phyloP scores from a whole-genome alignment of 208 protist genomes.

The Crithidia bombi region DNA sequence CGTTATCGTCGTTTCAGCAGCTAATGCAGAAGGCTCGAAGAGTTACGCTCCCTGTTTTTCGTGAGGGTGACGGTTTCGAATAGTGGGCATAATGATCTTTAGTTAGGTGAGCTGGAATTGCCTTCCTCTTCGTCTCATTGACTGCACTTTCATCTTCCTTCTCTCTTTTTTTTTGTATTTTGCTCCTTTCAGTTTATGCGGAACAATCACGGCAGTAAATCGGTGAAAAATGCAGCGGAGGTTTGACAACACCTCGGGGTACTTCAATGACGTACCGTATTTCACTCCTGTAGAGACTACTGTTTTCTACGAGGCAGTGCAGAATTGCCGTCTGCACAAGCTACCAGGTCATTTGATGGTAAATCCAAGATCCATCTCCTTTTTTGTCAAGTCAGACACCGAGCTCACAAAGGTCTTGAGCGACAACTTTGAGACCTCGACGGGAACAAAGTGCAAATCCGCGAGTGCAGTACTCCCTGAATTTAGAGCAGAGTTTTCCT shows the following conservation, averaged over 20 bases:
- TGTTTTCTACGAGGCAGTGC: constrained; percentile 64
- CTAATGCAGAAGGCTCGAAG: too few relatives aligned
- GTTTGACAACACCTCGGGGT: constrained; percentile 51
- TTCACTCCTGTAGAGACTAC: constrained; percentile 64
- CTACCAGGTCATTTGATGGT: constrained; percentile 60
- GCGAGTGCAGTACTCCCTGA: constrained; percentile 25
- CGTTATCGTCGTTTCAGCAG: too few relatives aligned
- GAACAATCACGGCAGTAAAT: too few relatives aligned
- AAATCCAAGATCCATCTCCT: constrained; percentile 35
- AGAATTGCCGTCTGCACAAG: constrained; percentile 54
- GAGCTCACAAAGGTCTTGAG: constrained; percentile 7
- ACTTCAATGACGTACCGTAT: constrained; percentile 77
- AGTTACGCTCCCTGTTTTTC: too few relatives aligned
- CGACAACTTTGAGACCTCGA: neutral
- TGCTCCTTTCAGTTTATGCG: neutral
- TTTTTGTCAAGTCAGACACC: constrained; percentile 46
- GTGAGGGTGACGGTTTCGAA: too few relatives aligned
- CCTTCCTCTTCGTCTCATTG: too few relatives aligned
- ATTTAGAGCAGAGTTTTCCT: constrained; percentile 28
- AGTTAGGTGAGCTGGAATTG: too few relatives aligned
- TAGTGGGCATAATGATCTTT: too few relatives aligned
- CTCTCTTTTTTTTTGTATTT: neutral
- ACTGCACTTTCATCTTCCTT: neutral
- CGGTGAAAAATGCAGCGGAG: constrained; percentile 15
- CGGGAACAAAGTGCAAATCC: constrained; percentile 12